Percentiles rank a stretch among this genome's conserved stretches.
Evolutionary conservation across 108 stramenopile genomes (phyloP).

Genomic region (Epipyxis sp.): DNA sequence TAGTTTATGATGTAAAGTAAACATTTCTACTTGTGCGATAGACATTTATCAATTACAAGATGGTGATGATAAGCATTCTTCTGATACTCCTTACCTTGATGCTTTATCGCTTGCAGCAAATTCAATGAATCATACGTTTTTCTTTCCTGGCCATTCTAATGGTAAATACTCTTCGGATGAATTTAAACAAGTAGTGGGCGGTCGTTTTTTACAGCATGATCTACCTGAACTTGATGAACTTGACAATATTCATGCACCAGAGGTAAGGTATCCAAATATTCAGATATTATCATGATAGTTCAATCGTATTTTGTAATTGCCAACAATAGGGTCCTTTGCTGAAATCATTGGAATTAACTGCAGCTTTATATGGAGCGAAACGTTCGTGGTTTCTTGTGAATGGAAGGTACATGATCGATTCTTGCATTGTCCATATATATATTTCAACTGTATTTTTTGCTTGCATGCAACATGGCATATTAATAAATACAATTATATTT

Average conservation of each 20-base stretch:
- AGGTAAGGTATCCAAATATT: conserved; percentile 21
- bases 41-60: no score
- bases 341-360: background rate
- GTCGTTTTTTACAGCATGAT: background rate
- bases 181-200: background rate
- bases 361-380: background rate
- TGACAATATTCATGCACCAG: conserved; percentile 53
- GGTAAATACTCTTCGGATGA: background rate
- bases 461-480: no score
- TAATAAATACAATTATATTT: no score
- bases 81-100: background rate
- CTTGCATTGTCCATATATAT: no score
- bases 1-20: no score
- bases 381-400: conserved; percentile 50
- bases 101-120: background rate
- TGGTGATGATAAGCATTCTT: no score
- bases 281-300: background rate
- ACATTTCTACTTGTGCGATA: no score
- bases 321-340: background rate
- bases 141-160: background rate
- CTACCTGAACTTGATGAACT: conserved; percentile 51
- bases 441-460: no score
- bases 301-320: background rate
- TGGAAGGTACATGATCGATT: no score
- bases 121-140: background rate